phyloP scores from a whole-genome alignment of 2,329 filamentous ascomycete species.

The Fusarium vanettenii region DNA sequence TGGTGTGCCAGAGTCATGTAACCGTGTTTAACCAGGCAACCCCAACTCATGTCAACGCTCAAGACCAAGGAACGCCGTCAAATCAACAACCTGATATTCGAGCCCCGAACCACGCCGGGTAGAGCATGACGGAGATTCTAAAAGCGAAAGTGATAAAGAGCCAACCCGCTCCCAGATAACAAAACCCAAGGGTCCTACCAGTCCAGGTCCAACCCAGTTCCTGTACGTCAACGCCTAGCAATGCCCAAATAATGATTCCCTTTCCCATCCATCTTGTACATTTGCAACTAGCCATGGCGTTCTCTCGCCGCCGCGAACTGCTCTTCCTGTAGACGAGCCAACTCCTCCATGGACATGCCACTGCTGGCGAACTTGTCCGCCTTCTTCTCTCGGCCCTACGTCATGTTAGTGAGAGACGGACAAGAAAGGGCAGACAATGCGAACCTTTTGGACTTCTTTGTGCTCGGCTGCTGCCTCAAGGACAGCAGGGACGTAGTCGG shows the following conservation, averaged over 20 bases:
- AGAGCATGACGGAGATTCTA: conserved; percentile 27
- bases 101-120: neutral
- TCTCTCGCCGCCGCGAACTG: conserved; percentile 81
- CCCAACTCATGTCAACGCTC: neutral
- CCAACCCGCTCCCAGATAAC: conserved; percentile 24
- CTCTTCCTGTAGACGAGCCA: conserved; percentile 89
- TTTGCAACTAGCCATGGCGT: conserved; percentile 47
- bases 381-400: conserved; percentile 92
- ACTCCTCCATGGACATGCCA: conserved; percentile 89
- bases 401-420: conserved; percentile 53
- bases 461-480: conserved; percentile 89
- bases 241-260: conserved; percentile 46
- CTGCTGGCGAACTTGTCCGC: conserved; percentile 97
- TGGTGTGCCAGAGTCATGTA: neutral
- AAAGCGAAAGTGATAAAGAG: conserved; percentile 40
- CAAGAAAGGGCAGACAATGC: conserved; percentile 44
- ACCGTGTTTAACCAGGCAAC: neutral
- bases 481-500: conserved; percentile 90
- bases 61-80: neutral
- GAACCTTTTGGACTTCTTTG: conserved; percentile 91
- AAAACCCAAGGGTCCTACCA: conserved; percentile 22
- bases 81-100: conserved; percentile 7
- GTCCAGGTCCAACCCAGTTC: conserved; percentile 28
- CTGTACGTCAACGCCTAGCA: conserved; percentile 49
- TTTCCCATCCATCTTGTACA: conserved; percentile 5